phyloP scores from a whole-genome alignment of 495 filamentous ascomycete species.

The Talaromyces adpressus region DNA sequence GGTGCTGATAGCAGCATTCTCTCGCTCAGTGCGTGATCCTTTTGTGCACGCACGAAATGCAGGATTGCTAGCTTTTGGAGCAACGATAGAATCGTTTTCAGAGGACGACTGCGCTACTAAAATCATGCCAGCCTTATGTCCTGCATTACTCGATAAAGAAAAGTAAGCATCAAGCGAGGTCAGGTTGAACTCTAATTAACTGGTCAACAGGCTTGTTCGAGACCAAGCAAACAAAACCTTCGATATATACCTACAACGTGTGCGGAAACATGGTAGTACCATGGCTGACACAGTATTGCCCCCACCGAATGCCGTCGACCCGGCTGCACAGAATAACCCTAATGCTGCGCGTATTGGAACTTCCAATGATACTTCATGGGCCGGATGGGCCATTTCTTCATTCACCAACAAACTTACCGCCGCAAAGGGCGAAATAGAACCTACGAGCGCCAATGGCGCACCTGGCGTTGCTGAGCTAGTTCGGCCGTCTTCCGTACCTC shows the following conservation, averaged over 20 bases:
- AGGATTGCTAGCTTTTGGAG: slow-evolving; percentile 74
- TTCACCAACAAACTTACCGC: slow-evolving; percentile 90
- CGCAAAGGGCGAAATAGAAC: slow-evolving; percentile 77
- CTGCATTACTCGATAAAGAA: slow-evolving; percentile 77
- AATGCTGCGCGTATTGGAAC: slow-evolving; percentile 64
- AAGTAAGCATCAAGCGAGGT: slow-evolving; percentile 41
- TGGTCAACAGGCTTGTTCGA: slow-evolving; percentile 55
- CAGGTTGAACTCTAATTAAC: not conserved
- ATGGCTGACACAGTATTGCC: slow-evolving; percentile 77
- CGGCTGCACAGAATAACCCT: slow-evolving; percentile 30
- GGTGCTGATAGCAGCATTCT: slow-evolving; percentile 87
- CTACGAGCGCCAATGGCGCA: slow-evolving; percentile 29
- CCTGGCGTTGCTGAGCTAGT: slow-evolving; percentile 21
- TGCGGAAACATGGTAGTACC: slow-evolving; percentile 65
- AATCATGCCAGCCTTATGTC: slow-evolving; percentile 77
- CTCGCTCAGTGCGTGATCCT: slow-evolving; percentile 80
- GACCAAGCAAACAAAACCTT: slow-evolving; percentile 89
- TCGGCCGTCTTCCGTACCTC: slow-evolving; percentile 43
- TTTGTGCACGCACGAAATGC: slow-evolving; percentile 92
- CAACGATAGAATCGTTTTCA: slow-evolving; percentile 76
- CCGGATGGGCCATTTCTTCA: slow-evolving; percentile 97
- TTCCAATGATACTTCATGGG: slow-evolving; percentile 69
- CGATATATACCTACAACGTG: slow-evolving; percentile 78
- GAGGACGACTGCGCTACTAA: slow-evolving; percentile 86
- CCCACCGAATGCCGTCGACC: slow-evolving; percentile 27